Evolutionary conservation across 1,139 yeast species (phyloP).

Genomic region (Sugiyamaella castrensis): DNA sequence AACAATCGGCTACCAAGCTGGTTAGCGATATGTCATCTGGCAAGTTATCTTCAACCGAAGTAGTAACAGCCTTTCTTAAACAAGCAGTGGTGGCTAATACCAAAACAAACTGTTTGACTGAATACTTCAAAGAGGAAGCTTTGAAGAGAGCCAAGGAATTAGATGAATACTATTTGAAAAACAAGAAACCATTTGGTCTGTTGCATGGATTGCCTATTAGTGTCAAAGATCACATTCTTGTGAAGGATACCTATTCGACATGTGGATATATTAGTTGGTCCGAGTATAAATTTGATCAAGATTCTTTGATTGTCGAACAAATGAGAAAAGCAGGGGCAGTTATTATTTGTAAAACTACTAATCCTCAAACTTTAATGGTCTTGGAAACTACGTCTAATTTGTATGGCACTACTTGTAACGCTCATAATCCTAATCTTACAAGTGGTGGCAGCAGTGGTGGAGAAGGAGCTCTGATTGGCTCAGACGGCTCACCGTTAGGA

Average conservation of each 20-base stretch:
- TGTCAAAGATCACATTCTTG: neutral
- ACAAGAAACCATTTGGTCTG: neutral
- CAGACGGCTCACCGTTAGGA: conserved; percentile 50
- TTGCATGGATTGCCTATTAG: neutral
- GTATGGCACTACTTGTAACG: conserved; percentile 49
- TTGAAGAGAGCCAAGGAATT: neutral
- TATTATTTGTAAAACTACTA: conserved; percentile 54
- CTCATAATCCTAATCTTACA: conserved; percentile 44
- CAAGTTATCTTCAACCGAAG: neutral
- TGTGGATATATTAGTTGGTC: neutral
- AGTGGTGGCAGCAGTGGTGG: conserved; percentile 65
- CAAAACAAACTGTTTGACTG: neutral
- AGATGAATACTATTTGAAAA: neutral
- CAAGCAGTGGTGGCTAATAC: neutral
- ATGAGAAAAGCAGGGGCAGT: neutral
- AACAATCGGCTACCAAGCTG: too few relatives aligned
- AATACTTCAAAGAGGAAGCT: neutral
- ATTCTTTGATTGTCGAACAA: neutral
- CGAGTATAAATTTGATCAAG: neutral
- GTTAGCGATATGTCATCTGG: too few relatives aligned
- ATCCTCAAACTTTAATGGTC: conserved; percentile 57
- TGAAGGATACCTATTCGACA: neutral
- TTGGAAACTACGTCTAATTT: conserved; percentile 47
- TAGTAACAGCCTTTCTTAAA: neutral
- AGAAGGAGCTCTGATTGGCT: conserved; percentile 55